A percentile compares a stretch with the other conserved stretches of the same genome.
These are phyloP conservation scores for Globisporangium okanoganense DNA, from an alignment of 352 stramenopile genomes.

Conservation along the genomic window DNA sequence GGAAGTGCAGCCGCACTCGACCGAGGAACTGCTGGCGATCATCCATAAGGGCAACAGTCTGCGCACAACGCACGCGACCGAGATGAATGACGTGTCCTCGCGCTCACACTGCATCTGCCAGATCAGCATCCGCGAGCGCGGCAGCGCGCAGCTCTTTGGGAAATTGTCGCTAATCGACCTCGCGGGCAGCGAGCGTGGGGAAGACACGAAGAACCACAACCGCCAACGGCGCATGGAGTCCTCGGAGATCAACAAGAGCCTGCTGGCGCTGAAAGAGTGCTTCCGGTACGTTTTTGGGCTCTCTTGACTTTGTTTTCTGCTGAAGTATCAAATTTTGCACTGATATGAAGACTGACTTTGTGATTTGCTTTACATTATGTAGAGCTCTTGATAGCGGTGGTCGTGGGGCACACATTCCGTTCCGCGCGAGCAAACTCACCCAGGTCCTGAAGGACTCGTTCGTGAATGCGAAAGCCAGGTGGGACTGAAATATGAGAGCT, in stretches of 20 bases:
- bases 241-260: constrained; percentile 97
- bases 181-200: constrained; percentile 93
- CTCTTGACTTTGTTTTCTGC: not conserved
- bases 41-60: constrained; percentile 92
- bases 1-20: constrained; percentile 84
- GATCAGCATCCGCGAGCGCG: constrained; percentile 77
- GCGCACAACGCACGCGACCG: constrained; percentile 95
- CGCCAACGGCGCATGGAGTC: constrained; percentile 93
- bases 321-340: no score
- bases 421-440: constrained; percentile 95
- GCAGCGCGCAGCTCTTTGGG: constrained; percentile 50
- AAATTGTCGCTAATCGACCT: constrained; percentile 97
- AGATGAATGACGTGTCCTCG: constrained; percentile 95
- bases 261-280: constrained; percentile 96
- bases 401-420: constrained; percentile 91
- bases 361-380: not conserved
- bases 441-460: constrained; percentile 99
- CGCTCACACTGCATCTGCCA: constrained; percentile 95
- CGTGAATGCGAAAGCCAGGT: constrained; percentile 90
- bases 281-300: constrained; percentile 63
- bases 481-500: not conserved
- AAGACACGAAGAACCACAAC: constrained; percentile 94
- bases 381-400: constrained; percentile 90
- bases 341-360: not conserved
- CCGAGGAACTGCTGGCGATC: constrained; percentile 90